Evolutionary conservation across 345 rosid species (phyloP), one percentile per base, ranked within the genome.

Genomic region (Limnanthes douglasii): DNA sequence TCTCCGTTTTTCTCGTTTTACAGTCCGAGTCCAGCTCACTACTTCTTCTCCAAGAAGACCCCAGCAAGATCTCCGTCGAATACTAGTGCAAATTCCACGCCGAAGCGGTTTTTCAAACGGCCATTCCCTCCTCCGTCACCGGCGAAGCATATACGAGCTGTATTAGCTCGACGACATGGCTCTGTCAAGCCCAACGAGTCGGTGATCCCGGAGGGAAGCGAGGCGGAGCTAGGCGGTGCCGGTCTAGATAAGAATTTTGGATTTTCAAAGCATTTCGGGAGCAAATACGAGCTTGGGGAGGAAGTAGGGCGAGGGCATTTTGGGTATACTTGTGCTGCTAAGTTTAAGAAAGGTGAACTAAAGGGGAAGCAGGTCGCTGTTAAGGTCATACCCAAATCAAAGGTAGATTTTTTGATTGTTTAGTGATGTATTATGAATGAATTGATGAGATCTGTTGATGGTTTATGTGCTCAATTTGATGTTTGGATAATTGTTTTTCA

Each of bases 251-350:
- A 72, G 69, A 74, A 78, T 45, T 83, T 88, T 32, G 95, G 95
- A 5, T 90, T 83, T 45, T 72, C 95, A 0, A 79, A 77, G 59
- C 65, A 83, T 24, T 74, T 90, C 36, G 62, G 50, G 16, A 75
- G 65, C 46, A 90, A 74, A 57, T 70, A 70, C 14, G 98, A 84
- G 69, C 66, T 90, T 3, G 95, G 86, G 25, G 82, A 79, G 9
- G 94, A 79, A 46, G 86, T 90, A 1, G 95, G 98, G 32, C 65
- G 95, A 50, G 98, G 98, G 8, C 98, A 90, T 66, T 80, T 80
- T 41, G 95, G 98, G 5, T 90, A 84, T 47, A 90, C 98, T 40
- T 84, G 95, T 45, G 61, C 69, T 15, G 98, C 98, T 10, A 75
- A 53, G 73, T 68, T 81, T 41, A 90, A 75, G 68, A 90, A 84